Evolutionary conservation across 1,284 basidiomycete genomes (phyloP).

Genomic region (Rhodotorula sp.): DNA sequence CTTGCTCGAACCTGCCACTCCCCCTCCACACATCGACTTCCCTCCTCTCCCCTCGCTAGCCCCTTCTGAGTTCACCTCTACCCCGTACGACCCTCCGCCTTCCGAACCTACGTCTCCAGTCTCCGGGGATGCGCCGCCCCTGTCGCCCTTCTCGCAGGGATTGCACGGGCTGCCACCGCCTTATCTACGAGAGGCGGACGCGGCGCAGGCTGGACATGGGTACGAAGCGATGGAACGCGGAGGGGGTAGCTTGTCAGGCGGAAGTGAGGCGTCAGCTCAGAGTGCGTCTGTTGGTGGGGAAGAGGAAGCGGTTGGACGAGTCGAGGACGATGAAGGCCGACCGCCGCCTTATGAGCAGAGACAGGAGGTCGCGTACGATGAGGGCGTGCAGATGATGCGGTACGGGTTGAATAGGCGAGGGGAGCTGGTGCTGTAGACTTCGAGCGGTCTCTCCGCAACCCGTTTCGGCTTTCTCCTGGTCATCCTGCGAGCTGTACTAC

Average conservation of each 20-base stretch:
- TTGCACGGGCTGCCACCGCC: background rate
- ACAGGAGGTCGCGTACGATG: background rate
- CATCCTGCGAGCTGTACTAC: background rate
- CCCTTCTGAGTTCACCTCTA: background rate
- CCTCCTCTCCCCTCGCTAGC: background rate
- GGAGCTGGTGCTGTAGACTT: slow-evolving; percentile 14
- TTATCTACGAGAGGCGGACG: background rate
- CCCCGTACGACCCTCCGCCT: background rate
- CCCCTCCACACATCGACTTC: slow-evolving; percentile 9
- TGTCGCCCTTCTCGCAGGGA: background rate
- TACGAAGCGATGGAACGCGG: too few relatives aligned
- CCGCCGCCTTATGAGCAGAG: slow-evolving; percentile 9
- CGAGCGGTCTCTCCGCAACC: background rate
- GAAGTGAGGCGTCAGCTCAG: background rate
- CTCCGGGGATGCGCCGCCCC: too few relatives aligned
- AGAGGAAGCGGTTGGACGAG: background rate
- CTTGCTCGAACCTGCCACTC: background rate
- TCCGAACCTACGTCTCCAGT: background rate
- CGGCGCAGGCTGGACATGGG: too few relatives aligned
- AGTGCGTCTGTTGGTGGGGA: background rate
- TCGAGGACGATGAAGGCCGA: background rate
- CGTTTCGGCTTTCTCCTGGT: too few relatives aligned
- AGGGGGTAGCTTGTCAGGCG: background rate
- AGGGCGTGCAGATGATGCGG: background rate
- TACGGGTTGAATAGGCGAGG: background rate